Evolutionary conservation across 2,329 filamentous ascomycete genomes (phyloP).

Genomic region (Aureobasidium sp.): DNA sequence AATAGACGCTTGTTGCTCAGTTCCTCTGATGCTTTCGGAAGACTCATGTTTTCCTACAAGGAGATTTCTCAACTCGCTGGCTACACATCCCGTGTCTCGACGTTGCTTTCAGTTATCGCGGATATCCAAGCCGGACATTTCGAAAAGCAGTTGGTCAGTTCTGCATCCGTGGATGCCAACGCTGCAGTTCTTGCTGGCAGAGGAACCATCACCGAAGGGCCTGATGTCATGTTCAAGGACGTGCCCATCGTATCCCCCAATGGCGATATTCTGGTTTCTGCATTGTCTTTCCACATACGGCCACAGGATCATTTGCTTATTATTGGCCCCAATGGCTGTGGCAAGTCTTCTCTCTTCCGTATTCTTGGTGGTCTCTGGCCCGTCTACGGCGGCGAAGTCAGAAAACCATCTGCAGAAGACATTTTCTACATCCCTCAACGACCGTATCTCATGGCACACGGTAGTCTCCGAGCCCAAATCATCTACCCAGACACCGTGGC

Average conservation of each 20-base stretch:
- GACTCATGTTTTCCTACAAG: slow-evolving; percentile 96
- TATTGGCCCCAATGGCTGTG: slow-evolving; percentile 92
- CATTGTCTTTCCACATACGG: slow-evolving; percentile 77
- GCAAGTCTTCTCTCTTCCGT: slow-evolving; percentile 91
- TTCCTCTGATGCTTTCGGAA: slow-evolving; percentile 89
- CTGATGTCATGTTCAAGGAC: slow-evolving; percentile 73
- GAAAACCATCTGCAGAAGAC: slow-evolving; percentile 82
- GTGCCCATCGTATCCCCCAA: slow-evolving; percentile 97
- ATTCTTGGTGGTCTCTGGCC: slow-evolving; percentile 96
- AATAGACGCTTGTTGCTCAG: slow-evolving; percentile 87
- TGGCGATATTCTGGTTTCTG: slow-evolving; percentile 80
- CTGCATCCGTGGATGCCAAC: slow-evolving; percentile 71
- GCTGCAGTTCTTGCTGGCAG: slow-evolving; percentile 73
- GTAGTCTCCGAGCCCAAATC: slow-evolving; percentile 89
- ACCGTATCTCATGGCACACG: slow-evolving; percentile 83
- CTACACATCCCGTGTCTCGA: slow-evolving; percentile 86
- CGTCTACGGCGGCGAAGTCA: slow-evolving; percentile 87
- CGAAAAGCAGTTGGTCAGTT: slow-evolving; percentile 92
- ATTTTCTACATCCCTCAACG: slow-evolving; percentile 98
- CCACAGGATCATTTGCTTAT: slow-evolving; percentile 88
- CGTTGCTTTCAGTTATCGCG: slow-evolving; percentile 85
- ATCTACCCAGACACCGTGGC: slow-evolving; percentile 88
- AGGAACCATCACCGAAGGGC: slow-evolving; percentile 71
- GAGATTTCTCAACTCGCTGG: slow-evolving; percentile 94
- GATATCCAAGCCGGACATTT: slow-evolving; percentile 86